Conservation (phyloP, 176 grass and related monocot genomes). For the Melocanna baccifera region DNA sequence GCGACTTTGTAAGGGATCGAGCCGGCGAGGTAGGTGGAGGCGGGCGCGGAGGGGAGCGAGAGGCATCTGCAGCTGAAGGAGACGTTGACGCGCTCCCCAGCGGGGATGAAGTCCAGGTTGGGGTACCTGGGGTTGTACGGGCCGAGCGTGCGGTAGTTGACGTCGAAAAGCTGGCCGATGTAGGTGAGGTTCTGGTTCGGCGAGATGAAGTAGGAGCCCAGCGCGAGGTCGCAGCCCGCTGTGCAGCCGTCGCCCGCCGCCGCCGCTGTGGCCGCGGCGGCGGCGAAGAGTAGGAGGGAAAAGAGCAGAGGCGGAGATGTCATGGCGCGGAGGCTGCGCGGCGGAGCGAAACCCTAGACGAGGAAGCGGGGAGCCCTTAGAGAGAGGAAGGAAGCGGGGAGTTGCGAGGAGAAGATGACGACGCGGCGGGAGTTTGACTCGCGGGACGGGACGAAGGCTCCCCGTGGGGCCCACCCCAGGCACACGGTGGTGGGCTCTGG, state of each 20-base stretch:
- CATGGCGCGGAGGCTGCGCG: neutral
- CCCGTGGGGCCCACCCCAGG: neutral
- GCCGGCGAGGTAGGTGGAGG: constrained; percentile 25
- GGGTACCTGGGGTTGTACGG: constrained; percentile 30
- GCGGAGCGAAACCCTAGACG: neutral
- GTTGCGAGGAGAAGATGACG: neutral
- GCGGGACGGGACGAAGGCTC: too few species aligned
- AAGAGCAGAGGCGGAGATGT: neutral
- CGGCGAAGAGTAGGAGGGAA: neutral
- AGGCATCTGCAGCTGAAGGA: constrained; percentile 26
- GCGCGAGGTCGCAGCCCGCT: constrained; percentile 33
- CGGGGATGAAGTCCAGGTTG: constrained; percentile 11
- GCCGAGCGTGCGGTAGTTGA: neutral
- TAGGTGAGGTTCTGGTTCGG: constrained; percentile 38
- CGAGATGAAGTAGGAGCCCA: constrained; percentile 51
- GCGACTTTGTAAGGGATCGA: neutral
- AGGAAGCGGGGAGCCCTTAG: neutral
- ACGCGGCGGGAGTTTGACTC: constrained; percentile 39
- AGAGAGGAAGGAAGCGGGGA: neutral
- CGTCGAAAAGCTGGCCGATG: constrained; percentile 40
- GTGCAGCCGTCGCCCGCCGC: constrained; percentile 28
- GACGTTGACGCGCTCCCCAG: neutral
- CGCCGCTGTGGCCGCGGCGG: neutral
- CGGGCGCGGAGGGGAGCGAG: neutral
- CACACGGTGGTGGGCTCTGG: neutral